These are phyloP conservation scores for Apiospora aurea DNA, from an alignment of 2,329 filamentous ascomycete genomes.

Conservation along the genomic window DNA sequence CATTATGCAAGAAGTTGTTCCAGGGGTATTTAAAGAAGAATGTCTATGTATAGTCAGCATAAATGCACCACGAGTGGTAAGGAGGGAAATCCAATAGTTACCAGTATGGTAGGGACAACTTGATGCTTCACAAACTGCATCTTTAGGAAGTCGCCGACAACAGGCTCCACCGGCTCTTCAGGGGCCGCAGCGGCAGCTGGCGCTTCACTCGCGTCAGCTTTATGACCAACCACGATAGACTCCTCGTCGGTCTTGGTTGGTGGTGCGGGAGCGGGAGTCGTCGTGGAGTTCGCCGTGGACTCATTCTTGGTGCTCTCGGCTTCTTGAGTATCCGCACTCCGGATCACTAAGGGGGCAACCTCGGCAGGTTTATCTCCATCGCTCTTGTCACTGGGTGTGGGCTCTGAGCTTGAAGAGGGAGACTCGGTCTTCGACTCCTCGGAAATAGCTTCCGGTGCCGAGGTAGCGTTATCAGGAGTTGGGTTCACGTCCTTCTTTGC, in stretches of 20 bases:
- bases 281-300: conserved; percentile 18
- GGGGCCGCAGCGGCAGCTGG: conserved; percentile 31
- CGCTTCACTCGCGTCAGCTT: conserved; percentile 30
- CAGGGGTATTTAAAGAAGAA: conserved; percentile 99
- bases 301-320: conserved; percentile 10
- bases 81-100: conserved; percentile 54
- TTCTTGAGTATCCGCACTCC: not conserved
- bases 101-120: conserved; percentile 94
- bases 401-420: not conserved
- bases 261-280: conserved; percentile 23
- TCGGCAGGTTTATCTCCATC: not conserved
- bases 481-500: not conserved
- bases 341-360: not conserved
- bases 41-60: conserved; percentile 60
- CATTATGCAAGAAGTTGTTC: conserved; percentile 99
- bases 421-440: conserved; percentile 13
- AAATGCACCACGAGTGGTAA: not conserved
- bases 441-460: not conserved
- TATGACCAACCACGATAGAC: conserved; percentile 39
- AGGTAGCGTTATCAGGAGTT: not conserved
- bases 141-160: conserved; percentile 94
- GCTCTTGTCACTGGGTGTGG: not conserved
- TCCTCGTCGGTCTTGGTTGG: conserved; percentile 37
- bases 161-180: conserved; percentile 59
- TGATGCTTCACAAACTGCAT: conserved; percentile 94